Evolutionary conservation across 1,284 basidiomycete genomes (phyloP), one percentile per base, ranked within the genome.

Genomic region (Cerrena zonata): DNA sequence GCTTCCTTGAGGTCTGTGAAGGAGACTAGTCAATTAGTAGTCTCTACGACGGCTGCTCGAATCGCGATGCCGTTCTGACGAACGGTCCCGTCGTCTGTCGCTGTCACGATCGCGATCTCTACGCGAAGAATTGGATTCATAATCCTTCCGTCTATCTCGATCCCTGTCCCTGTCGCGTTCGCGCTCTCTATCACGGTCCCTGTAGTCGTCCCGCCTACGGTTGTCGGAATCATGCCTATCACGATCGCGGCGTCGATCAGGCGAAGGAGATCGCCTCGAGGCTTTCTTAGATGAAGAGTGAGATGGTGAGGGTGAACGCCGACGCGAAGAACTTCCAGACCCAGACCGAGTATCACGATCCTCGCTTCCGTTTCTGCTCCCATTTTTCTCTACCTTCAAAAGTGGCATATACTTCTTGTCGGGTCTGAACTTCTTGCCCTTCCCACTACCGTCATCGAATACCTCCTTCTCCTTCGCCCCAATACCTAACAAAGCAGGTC

Each of bases 401-500:
- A 91, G 68, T 4, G 91, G 91, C 10, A 91, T 71, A 62, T 92
- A 93, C 56, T 79, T 77, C 67, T 76, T 80, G 51, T 89, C 86
- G 1, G 80, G 80, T 25, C 76, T 55, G 30, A 47, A 69, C 52
- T 69, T 73, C 59, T 61, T 64, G 54, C 75, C 79, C 58, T 75
- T 75, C 58, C 72, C 72, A 50, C 73, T 78, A 30, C 82, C 84
- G 51, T 86, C 84, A 50, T 85, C 84, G 2, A 79, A 74, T 0
- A 77, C 70, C 57, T 86, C 85, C 56, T 77, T 75, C 62, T 91
- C 87, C 65, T 94, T 96, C 2, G 94, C 94, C 1, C 94, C 94
- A 34, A 97, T 87, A 0, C 94, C 94, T 3, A 96, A 72, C 10
- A 96, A 69, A 0, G 91, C 84, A 1, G 94, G 91, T 5, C 94